phyloP scores from a whole-genome alignment of 1,139 yeast genomes.

The Saccharomyces uvarum region DNA sequence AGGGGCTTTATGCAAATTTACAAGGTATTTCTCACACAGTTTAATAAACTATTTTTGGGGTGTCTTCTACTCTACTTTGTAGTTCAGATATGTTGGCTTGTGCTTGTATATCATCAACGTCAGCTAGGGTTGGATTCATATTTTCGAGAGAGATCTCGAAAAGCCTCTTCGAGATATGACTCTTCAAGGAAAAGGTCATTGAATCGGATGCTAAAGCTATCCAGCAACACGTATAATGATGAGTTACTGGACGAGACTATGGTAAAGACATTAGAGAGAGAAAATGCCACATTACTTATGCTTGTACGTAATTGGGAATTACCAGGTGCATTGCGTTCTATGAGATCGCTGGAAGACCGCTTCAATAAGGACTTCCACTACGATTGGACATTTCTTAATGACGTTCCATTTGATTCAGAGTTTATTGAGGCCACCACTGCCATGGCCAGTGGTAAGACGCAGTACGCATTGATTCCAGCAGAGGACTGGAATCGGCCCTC shows the following conservation, averaged over 20 bases:
- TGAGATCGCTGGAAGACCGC: slow-evolving; percentile 49
- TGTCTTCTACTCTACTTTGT: neutral
- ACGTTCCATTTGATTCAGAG: slow-evolving; percentile 63
- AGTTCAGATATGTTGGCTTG: neutral
- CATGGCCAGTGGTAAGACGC: slow-evolving; percentile 66
- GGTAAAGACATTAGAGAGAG: neutral
- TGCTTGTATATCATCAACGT: neutral
- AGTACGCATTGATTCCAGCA: slow-evolving; percentile 61
- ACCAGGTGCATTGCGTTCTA: slow-evolving; percentile 42
- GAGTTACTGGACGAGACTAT: slow-evolving; percentile 1
- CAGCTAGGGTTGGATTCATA: neutral
- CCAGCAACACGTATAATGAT: slow-evolving; percentile 14
- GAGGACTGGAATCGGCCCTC: slow-evolving; percentile 66
- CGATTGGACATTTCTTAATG: slow-evolving; percentile 87
- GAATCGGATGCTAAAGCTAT: slow-evolving; percentile 11
- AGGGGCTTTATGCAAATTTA: neutral
- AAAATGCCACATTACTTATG: slow-evolving; percentile 49
- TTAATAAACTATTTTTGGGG: neutral
- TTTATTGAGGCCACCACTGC: slow-evolving; percentile 60
- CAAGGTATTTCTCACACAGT: neutral
- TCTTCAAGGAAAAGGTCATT: slow-evolving; percentile 8
- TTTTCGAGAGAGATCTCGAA: slow-evolving; percentile 10
- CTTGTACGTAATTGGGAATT: slow-evolving; percentile 65
- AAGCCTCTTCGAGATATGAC: slow-evolving; percentile 12
- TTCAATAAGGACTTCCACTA: slow-evolving; percentile 61